Percentiles rank a stretch among this genome's conserved stretches.
Conservation (phyloP, 495 filamentous ascomycete species). For the Penicillium diatomitis region DNA sequence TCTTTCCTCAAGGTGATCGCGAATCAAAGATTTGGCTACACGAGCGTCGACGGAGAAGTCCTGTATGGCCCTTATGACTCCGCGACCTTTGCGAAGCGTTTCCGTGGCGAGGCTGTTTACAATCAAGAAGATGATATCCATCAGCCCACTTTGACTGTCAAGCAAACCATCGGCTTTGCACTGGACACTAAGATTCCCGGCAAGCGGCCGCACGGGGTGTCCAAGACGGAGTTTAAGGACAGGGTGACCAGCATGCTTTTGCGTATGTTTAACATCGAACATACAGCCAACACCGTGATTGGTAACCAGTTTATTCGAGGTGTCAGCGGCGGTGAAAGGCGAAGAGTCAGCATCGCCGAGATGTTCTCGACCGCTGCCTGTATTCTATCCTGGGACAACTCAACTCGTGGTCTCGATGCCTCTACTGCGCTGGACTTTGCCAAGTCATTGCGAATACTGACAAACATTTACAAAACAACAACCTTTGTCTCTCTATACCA, state of each 20-base stretch:
- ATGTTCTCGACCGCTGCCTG: slow-evolving; percentile 64
- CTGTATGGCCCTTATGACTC: slow-evolving; percentile 65
- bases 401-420: slow-evolving; percentile 73
- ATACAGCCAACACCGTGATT: slow-evolving; percentile 72
- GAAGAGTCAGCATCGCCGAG: slow-evolving; percentile 46
- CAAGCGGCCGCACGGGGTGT: slow-evolving; percentile 58
- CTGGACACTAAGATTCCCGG: slow-evolving; percentile 72
- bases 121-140: slow-evolving; percentile 80
- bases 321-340: slow-evolving; percentile 74
- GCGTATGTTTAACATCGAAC: slow-evolving; percentile 82
- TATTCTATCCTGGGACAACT: slow-evolving; percentile 76
- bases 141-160: slow-evolving; percentile 71
- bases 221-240: slow-evolving; percentile 59
- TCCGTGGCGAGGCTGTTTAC: slow-evolving; percentile 77
- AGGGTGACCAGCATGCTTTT: slow-evolving; percentile 61
- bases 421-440: slow-evolving; percentile 66
- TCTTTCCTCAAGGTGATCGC: slow-evolving; percentile 80
- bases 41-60: slow-evolving; percentile 66
- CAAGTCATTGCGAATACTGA: slow-evolving; percentile 68
- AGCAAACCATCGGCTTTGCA: slow-evolving; percentile 75
- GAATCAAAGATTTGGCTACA: slow-evolving; percentile 75
- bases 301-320: slow-evolving; percentile 75
- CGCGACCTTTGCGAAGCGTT: slow-evolving; percentile 51
- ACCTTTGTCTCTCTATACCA: slow-evolving; percentile 80
- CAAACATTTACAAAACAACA: slow-evolving; percentile 68